These are phyloP conservation scores for Tylopilus rubrobrunneus DNA, from an alignment of 768 basidiomycete species.

Conservation along the genomic window DNA sequence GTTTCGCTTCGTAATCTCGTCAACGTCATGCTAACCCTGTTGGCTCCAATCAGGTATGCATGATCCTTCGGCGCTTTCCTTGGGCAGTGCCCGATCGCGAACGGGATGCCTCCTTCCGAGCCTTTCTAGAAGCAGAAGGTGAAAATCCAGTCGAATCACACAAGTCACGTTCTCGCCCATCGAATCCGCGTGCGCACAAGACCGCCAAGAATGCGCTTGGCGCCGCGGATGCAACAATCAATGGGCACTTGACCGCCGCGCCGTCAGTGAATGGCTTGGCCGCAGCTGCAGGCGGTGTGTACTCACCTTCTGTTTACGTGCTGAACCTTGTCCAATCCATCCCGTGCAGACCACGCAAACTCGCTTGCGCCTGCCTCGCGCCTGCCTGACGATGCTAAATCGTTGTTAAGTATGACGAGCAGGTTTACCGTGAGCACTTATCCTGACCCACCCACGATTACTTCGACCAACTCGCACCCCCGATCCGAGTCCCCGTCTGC, in stretches of 20 bases:
- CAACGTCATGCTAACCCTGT: conserved; percentile 11
- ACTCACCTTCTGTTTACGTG: conserved; percentile 3
- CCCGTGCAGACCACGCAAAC: conserved; percentile 13
- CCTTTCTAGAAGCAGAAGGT: conserved; percentile 91
- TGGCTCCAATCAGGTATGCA: conserved; percentile 49
- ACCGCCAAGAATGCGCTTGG: conserved; percentile 5
- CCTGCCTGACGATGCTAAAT: conserved; percentile 24
- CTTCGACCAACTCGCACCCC: conserved; percentile 15
- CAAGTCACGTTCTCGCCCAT: conserved; percentile 15
- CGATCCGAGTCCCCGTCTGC: conserved; percentile 18
- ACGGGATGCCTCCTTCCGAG: conserved; percentile 85
- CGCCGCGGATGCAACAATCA: neutral
- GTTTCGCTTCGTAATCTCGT: conserved; percentile 5
- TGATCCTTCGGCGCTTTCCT: conserved; percentile 95
- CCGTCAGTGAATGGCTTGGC: conserved; percentile 7
- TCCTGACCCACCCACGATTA: conserved; percentile 21
- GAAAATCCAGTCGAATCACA: conserved; percentile 50
- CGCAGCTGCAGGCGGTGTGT: conserved; percentile 22
- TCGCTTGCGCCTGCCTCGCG: conserved; percentile 16
- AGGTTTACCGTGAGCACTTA: conserved; percentile 27
- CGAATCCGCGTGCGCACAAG: conserved; percentile 5
- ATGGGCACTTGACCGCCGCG: conserved; percentile 2
- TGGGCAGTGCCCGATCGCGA: conserved; percentile 98
- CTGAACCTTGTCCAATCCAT: conserved; percentile 9
- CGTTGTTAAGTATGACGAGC: conserved; percentile 28